Evolutionary conservation across 2,329 filamentous ascomycete genomes (phyloP).

Genomic region (Xylariaceae sp.): DNA sequence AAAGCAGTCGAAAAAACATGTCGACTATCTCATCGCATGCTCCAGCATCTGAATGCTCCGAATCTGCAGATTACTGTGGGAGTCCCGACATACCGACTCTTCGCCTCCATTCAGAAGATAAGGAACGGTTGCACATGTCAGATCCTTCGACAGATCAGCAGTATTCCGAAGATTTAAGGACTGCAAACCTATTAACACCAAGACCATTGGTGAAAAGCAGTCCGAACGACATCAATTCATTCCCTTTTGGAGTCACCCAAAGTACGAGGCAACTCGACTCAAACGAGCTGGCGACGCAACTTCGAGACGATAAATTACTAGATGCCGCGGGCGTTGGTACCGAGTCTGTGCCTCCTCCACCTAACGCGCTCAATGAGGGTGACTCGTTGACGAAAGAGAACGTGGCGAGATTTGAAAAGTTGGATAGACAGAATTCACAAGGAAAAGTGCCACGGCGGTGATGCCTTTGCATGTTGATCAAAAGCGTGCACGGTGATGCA

Average conservation of each 20-base stretch:
- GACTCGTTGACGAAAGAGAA: not conserved
- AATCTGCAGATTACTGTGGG: slow-evolving; percentile 41
- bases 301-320: slow-evolving; percentile 47
- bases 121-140: slow-evolving; percentile 10
- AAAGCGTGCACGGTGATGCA: too few relatives aligned
- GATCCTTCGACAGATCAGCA: not conserved
- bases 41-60: slow-evolving; percentile 45
- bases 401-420: not conserved
- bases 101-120: slow-evolving; percentile 10
- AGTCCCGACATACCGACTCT: slow-evolving; percentile 24
- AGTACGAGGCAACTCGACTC: slow-evolving; percentile 32
- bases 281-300: slow-evolving; percentile 39
- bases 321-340: slow-evolving; percentile 39
- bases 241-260: slow-evolving; percentile 40
- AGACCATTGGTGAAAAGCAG: slow-evolving; percentile 37
- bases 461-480: too few relatives aligned
- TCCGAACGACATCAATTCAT: slow-evolving; percentile 36
- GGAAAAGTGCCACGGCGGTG: too few relatives aligned
- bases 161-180: slow-evolving; percentile 15
- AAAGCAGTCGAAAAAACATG: slow-evolving; percentile 25
- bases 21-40: slow-evolving; percentile 24
- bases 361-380: not conserved
- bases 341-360: not conserved
- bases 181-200: slow-evolving; percentile 36
- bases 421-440: not conserved